Conservation (phyloP, 805 yeast species). For the Barnettozyma californica region DNA sequence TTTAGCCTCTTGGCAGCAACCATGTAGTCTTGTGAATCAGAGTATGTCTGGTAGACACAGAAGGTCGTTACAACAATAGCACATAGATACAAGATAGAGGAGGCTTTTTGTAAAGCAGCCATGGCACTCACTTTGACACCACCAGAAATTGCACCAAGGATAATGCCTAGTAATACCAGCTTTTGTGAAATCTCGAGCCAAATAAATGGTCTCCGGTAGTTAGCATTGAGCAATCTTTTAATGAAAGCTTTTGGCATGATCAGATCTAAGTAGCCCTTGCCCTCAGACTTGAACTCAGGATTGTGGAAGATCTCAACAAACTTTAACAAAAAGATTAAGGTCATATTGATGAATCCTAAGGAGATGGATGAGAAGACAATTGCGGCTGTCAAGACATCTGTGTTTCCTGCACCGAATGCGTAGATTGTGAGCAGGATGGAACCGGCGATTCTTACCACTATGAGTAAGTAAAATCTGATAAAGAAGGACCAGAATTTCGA, state of each 20-base stretch:
- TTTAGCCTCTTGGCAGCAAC: neutral
- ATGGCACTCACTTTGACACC: neutral
- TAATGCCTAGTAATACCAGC: conserved; percentile 1
- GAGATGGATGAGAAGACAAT: conserved; percentile 3
- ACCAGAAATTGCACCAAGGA: conserved; percentile 4
- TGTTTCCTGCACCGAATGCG: neutral
- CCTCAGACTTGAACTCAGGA: neutral
- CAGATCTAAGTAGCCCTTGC: neutral
- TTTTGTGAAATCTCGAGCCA: conserved; percentile 4
- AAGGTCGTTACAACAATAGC: neutral
- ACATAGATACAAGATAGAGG: neutral
- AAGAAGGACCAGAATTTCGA: conserved; percentile 4
- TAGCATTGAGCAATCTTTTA: neutral
- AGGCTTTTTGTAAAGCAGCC: neutral
- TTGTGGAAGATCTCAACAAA: conserved; percentile 6
- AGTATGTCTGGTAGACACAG: neutral
- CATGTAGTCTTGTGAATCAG: neutral
- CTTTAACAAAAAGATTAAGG: conserved; percentile 1
- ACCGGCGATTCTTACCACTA: conserved; percentile 2
- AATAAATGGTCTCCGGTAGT: conserved; percentile 2
- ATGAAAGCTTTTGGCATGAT: conserved; percentile 1
- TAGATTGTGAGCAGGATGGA: neutral
- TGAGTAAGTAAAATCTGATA: conserved; percentile 1
- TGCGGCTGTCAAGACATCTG: neutral
- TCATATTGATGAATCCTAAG: conserved; percentile 5